Percentiles rank a stretch among this genome's conserved stretches.
These are phyloP conservation scores for Melaleuca alternifolia DNA, from an alignment of 345 rosid genomes.

Conservation along the genomic window DNA sequence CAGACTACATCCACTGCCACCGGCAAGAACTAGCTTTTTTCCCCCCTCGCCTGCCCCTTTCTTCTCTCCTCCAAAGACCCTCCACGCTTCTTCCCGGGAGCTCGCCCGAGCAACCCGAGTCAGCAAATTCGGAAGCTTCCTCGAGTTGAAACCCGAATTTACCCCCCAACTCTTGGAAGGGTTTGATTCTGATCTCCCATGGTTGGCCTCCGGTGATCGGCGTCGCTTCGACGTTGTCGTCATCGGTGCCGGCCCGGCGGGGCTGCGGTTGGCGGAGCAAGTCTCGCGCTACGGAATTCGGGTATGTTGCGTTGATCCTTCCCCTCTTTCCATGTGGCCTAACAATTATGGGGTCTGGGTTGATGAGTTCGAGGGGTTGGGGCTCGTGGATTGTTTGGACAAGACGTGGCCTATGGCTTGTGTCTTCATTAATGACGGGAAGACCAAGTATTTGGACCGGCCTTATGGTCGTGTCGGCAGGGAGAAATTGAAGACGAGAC, in stretches of 20 bases:
- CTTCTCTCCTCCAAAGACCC: conserved; percentile 1
- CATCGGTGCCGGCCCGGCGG: conserved; percentile 63
- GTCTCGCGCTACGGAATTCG: conserved; percentile 34
- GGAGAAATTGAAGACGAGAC: conserved; percentile 26
- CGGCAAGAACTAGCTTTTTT: neutral
- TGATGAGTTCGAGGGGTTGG: conserved; percentile 54
- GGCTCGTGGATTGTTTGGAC: conserved; percentile 44
- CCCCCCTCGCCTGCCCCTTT: neutral
- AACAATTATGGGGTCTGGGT: conserved; percentile 71
- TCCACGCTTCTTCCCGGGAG: neutral
- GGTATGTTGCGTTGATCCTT: conserved; percentile 65
- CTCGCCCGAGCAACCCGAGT: neutral
- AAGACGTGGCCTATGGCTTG: conserved; percentile 46
- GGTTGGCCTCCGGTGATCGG: conserved; percentile 20
- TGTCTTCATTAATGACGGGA: conserved; percentile 31
- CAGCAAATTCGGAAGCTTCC: conserved; percentile 36
- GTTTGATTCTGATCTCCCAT: conserved; percentile 21
- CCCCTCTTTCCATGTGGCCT: conserved; percentile 55
- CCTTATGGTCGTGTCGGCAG: conserved; percentile 51
- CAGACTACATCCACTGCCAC: neutral
- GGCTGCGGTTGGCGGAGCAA: conserved; percentile 58
- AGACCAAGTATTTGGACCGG: conserved; percentile 41
- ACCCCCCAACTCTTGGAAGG: conserved; percentile 20
- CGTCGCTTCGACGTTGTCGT: conserved; percentile 38
- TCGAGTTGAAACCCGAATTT: conserved; percentile 35